phyloP scores from a whole-genome alignment of 805 yeast species.

The Candida nemodendra region DNA sequence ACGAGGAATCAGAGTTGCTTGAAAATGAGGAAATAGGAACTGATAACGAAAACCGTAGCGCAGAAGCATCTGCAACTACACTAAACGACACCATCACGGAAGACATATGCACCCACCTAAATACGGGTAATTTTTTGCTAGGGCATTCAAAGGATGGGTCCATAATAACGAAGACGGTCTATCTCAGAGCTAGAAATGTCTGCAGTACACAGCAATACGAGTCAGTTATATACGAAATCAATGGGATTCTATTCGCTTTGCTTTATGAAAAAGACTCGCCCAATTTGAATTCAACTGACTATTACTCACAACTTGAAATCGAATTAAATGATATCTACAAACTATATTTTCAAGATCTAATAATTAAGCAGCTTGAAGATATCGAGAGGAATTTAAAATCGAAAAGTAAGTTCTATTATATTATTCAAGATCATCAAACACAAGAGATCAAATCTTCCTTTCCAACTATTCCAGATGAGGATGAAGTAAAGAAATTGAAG shows the following conservation, averaged over 20 bases:
- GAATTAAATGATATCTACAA: slow-evolving; percentile 24
- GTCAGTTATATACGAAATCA: slow-evolving; percentile 29
- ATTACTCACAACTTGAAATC: slow-evolving; percentile 10
- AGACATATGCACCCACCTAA: too few relatives aligned
- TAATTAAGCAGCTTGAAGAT: slow-evolving; percentile 25
- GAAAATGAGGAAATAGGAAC: background rate
- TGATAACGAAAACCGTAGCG: background rate
- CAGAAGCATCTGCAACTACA: background rate
- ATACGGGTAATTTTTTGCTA: slow-evolving; percentile 25
- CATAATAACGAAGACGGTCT: slow-evolving; percentile 15
- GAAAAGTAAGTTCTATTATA: slow-evolving; percentile 22
- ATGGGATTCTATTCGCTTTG: slow-evolving; percentile 29
- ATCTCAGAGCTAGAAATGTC: slow-evolving; percentile 6
- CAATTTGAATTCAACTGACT: slow-evolving; percentile 4
- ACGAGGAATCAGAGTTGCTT: slow-evolving; percentile 2
- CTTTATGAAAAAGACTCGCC: slow-evolving; percentile 14
- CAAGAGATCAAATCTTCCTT: slow-evolving; percentile 26
- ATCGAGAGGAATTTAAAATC: slow-evolving; percentile 16
- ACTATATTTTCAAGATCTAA: slow-evolving; percentile 26
- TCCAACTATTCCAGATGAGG: slow-evolving; percentile 29
- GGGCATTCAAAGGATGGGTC: slow-evolving; percentile 24
- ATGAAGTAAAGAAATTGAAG: slow-evolving; percentile 16
- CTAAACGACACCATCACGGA: slow-evolving; percentile 12
- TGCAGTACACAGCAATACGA: slow-evolving; percentile 9
- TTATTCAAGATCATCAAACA: slow-evolving; percentile 20